Evolutionary conservation across 148 eudicot genomes (phyloP), one percentile per base, ranked within the genome.

Genomic region (Nyssa sinensis): DNA sequence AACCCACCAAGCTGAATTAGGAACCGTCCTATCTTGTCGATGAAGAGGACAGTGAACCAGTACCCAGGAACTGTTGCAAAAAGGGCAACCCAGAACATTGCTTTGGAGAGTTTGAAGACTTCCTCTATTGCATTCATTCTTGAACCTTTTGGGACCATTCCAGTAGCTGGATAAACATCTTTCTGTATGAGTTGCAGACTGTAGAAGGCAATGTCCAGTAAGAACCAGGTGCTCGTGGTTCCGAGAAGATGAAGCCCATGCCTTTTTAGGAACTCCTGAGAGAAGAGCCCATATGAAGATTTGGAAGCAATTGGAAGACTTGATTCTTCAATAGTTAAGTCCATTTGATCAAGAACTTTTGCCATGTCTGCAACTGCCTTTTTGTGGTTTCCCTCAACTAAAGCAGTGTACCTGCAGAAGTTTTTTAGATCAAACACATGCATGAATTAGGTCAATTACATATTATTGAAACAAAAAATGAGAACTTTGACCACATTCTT

Each of bases 391-490:
- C 71, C 71, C 0, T 34, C 61, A 11, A 75, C 78, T 19, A 75
- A 69, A 39, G 76, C 76, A 0, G 67, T 73, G 76, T 73, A 73
- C n/a, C n/a, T n/a, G n/a, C n/a, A n/a, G n/a, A n/a, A n/a, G n/a
- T n/a, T n/a, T n/a, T n/a, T n/a, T n/a, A n/a, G n/a, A n/a, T n/a
- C n/a, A n/a, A n/a, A n/a, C n/a, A n/a, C n/a, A n/a, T n/a, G n/a
- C n/a, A n/a, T n/a, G n/a, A n/a, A n/a, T n/a, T n/a, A n/a, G n/a
- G n/a, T n/a, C n/a, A n/a, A n/a, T n/a, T n/a, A n/a, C n/a, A n/a
- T n/a, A n/a, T n/a, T n/a, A n/a, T n/a, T n/a, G n/a, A n/a, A n/a
- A n/a, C n/a, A n/a, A n/a, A n/a, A n/a, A n/a, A n/a, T n/a, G n/a
- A n/a, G n/a, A n/a, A n/a, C n/a, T n/a, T n/a, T n/a, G n/a, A n/a